phyloP scores from a whole-genome alignment of 768 basidiomycete genomes.

The Pluteus cervinus region DNA sequence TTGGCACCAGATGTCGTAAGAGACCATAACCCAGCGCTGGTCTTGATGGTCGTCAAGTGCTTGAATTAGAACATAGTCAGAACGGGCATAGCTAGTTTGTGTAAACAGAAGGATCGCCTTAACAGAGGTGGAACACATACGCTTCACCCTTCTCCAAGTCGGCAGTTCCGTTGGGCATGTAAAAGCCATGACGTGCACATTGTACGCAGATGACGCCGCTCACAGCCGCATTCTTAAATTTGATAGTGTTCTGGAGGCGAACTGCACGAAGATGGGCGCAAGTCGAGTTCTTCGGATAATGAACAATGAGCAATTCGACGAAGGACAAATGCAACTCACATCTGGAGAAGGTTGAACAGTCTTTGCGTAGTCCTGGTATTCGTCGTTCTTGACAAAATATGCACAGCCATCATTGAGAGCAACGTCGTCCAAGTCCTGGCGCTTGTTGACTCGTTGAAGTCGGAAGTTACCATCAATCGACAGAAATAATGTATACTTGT shows the following conservation, averaged over 20 bases:
- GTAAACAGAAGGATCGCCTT: not conserved
- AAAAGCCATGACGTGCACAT: conserved; percentile 13
- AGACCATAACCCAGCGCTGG: not conserved
- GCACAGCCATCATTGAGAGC: conserved; percentile 10
- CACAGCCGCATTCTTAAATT: conserved; percentile 14
- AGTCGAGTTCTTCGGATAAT: conserved; percentile 12
- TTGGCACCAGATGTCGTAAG: conserved; percentile 14
- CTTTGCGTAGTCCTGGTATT: conserved; percentile 11
- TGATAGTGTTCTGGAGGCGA: conserved; percentile 17
- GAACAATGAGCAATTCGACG: not conserved
- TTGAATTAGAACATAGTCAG: conserved; percentile 7
- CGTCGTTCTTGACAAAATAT: conserved; percentile 10
- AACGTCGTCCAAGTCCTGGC: conserved; percentile 15
- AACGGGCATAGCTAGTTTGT: conserved; percentile 11
- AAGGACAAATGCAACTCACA: conserved; percentile 3
- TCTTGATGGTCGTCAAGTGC: conserved; percentile 2
- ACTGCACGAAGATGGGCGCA: conserved; percentile 16
- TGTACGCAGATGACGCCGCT: conserved; percentile 15
- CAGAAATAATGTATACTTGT: conserved; percentile 9
- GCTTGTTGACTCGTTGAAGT: conserved; percentile 13
- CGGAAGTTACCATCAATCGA: conserved; percentile 17
- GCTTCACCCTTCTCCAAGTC: conserved; percentile 15
- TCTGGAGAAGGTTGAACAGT: conserved; percentile 5
- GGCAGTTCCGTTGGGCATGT: conserved; percentile 9
- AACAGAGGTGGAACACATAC: conserved; percentile 3